Evolutionary conservation across 2,329 filamentous ascomycete genomes (phyloP).

Genomic region (Microcera coccophila): DNA sequence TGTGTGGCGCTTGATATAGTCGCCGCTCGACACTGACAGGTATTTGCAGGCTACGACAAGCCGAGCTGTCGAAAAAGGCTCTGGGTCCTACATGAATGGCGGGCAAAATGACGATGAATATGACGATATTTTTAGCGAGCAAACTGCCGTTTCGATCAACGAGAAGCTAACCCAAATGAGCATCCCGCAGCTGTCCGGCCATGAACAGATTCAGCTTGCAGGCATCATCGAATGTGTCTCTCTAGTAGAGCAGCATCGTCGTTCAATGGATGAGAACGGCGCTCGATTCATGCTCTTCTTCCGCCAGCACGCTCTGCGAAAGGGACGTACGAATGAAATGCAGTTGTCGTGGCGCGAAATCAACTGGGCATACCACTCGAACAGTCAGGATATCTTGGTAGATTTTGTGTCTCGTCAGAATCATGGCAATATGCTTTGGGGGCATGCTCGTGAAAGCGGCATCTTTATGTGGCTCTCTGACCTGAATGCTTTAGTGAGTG

Average conservation of each 20-base stretch:
- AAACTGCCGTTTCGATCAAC: slow-evolving; percentile 65
- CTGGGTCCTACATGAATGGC: slow-evolving; percentile 37
- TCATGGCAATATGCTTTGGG: slow-evolving; percentile 77
- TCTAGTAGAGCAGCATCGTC: slow-evolving; percentile 78
- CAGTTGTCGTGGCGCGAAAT: slow-evolving; percentile 75
- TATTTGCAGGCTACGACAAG: slow-evolving; percentile 14
- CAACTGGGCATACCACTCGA: slow-evolving; percentile 79
- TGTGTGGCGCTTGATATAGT: slow-evolving; percentile 6
- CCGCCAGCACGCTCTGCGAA: slow-evolving; percentile 71
- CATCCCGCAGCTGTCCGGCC: slow-evolving; percentile 75
- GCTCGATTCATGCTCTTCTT: slow-evolving; percentile 86
- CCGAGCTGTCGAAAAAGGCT: slow-evolving; percentile 26
- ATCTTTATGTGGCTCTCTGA: slow-evolving; percentile 95
- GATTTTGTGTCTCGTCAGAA: slow-evolving; percentile 80
- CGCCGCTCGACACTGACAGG: slow-evolving; percentile 6
- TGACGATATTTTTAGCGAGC: slow-evolving; percentile 65
- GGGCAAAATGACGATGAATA: slow-evolving; percentile 43
- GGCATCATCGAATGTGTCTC: slow-evolving; percentile 83
- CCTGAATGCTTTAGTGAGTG: slow-evolving; percentile 65
- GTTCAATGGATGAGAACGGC: slow-evolving; percentile 87
- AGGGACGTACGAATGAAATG: slow-evolving; percentile 59
- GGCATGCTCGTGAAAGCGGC: slow-evolving; percentile 78
- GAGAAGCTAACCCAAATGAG: slow-evolving; percentile 71
- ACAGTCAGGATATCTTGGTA: slow-evolving; percentile 81
- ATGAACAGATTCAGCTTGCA: slow-evolving; percentile 80